Evolutionary conservation across 306 rosid genomes (phyloP).

Genomic region (Sicyos baderoa): DNA sequence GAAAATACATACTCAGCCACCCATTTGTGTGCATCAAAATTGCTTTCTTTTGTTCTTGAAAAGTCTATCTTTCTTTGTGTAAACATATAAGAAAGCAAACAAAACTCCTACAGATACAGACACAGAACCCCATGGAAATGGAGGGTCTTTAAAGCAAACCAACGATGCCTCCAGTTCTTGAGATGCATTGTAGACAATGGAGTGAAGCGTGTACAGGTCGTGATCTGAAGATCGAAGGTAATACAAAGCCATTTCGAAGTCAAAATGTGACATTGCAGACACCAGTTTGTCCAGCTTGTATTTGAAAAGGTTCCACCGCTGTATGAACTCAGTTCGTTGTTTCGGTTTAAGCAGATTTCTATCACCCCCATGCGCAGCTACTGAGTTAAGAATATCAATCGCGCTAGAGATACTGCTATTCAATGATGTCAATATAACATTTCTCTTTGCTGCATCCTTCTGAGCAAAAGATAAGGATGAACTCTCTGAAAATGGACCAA

Average conservation of each 20-base stretch:
- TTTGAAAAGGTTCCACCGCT: slow-evolving; percentile 80
- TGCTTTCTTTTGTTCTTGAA: slow-evolving; percentile 89
- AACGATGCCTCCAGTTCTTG: slow-evolving; percentile 88
- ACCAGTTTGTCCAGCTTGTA: slow-evolving; percentile 84
- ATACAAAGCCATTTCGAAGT: slow-evolving; percentile 76
- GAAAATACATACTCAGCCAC: slow-evolving; percentile 42
- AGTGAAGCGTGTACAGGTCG: slow-evolving; percentile 77
- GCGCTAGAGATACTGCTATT: slow-evolving; percentile 64
- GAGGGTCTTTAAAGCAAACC: slow-evolving; percentile 80
- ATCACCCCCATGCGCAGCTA: slow-evolving; percentile 75
- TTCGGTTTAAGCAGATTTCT: slow-evolving; percentile 64
- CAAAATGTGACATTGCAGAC: slow-evolving; percentile 75
- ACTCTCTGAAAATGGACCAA: slow-evolving; percentile 81
- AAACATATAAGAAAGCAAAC: slow-evolving; percentile 55
- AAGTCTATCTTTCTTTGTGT: slow-evolving; percentile 47
- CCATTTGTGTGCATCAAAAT: slow-evolving; percentile 45
- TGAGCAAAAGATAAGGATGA: slow-evolving; percentile 70
- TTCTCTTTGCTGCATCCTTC: slow-evolving; percentile 91
- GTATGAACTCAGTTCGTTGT: slow-evolving; percentile 58
- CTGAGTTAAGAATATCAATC: slow-evolving; percentile 52
- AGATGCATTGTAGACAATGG: slow-evolving; percentile 62
- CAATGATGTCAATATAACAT: slow-evolving; percentile 62
- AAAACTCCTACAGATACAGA: slow-evolving; percentile 38
- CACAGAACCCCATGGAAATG: slow-evolving; percentile 67
- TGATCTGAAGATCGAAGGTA: slow-evolving; percentile 80